phyloP scores from a whole-genome alignment of 73 alveolate genomes.

The Paramecium octaurelia region DNA sequence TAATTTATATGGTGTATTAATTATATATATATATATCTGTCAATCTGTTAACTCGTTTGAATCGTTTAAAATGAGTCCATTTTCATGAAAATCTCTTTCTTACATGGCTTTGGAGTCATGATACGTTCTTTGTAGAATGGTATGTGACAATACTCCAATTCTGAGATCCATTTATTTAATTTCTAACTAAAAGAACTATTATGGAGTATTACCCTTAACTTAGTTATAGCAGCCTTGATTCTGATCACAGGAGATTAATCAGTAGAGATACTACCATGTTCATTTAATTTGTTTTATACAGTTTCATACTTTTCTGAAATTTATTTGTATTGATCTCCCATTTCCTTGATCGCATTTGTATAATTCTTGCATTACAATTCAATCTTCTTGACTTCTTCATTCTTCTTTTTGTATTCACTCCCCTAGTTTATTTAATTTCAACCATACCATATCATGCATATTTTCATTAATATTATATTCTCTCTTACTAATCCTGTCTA shows the following conservation, averaged over 20 bases:
- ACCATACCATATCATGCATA: neutral
- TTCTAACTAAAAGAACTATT: conserved; percentile 12
- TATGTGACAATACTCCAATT: conserved; percentile 41
- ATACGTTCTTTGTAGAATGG: neutral
- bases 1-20: neutral
- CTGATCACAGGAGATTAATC: conserved; percentile 56
- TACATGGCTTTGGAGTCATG: neutral
- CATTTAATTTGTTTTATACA: conserved; percentile 29
- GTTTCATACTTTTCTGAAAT: conserved; percentile 38
- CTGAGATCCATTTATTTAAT: conserved; percentile 53
- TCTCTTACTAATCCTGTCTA: neutral
- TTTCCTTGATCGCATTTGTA: conserved; percentile 23
- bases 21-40: neutral
- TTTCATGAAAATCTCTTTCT: conserved; percentile 1
- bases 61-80: conserved; percentile 7
- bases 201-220: neutral
- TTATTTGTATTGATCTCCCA: conserved; percentile 27
- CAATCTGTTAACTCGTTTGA: neutral
- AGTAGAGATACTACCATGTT: conserved; percentile 34
- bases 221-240: conserved; percentile 48
- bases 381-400: conserved; percentile 37
- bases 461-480: conserved; percentile 43
- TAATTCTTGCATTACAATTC: conserved; percentile 18
- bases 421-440: neutral
- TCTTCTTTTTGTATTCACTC: conserved; percentile 38